Evolutionary conservation across 148 eudicot genomes (phyloP).

Genomic region (Gaultheria prostrata): DNA sequence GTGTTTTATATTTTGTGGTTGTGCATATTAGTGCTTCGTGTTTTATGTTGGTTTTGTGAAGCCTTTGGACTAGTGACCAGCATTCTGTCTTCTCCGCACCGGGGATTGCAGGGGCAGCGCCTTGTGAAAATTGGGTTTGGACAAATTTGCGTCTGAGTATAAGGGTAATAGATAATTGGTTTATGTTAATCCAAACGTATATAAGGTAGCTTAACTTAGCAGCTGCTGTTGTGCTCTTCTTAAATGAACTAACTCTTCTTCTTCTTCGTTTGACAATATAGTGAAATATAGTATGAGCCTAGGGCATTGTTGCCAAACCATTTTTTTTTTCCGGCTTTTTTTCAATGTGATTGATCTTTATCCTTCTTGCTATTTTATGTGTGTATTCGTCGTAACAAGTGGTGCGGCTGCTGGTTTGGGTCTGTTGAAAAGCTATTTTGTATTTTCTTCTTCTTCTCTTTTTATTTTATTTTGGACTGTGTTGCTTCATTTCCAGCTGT

Average conservation of each 20-base stretch:
- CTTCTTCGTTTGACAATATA: background rate
- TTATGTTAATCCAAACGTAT: too few relatives aligned
- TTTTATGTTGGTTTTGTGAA: background rate
- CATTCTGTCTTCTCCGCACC: background rate
- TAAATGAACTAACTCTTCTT: background rate
- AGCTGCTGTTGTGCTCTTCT: too few relatives aligned
- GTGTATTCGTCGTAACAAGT: background rate
- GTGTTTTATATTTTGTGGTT: background rate
- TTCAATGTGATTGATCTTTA: too few relatives aligned
- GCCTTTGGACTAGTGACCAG: background rate
- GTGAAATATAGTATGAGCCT: background rate
- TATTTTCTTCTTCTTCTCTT: background rate
- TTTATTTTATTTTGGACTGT: background rate
- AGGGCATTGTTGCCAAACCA: background rate
- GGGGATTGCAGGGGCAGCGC: background rate
- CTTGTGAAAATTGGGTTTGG: background rate
- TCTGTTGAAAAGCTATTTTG: background rate
- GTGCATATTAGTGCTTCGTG: constrained; percentile 6
- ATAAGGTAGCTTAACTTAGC: too few relatives aligned
- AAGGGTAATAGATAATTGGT: too few relatives aligned
- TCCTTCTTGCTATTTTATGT: background rate
- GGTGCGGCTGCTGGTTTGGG: background rate
- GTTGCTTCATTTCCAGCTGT: background rate
- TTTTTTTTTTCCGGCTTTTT: too few relatives aligned
- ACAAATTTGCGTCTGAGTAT: background rate